Evolutionary conservation across 176 grass and related monocot species (phyloP).

Genomic region (Paspalum notatum): DNA sequence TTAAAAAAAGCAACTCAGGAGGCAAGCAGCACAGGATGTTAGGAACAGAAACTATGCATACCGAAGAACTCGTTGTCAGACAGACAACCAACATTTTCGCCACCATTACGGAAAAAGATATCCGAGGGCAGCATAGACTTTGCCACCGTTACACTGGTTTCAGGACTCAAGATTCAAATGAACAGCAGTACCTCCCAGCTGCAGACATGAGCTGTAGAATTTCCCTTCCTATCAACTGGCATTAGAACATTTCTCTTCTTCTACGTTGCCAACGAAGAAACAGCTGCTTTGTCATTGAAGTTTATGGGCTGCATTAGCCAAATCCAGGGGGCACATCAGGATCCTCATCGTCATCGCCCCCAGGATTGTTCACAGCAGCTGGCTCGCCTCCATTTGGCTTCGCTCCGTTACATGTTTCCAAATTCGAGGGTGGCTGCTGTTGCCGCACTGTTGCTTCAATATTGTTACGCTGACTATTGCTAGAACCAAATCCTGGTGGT

Average conservation of each 20-base stretch:
- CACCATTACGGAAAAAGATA: constrained; percentile 10
- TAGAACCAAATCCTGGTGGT: constrained; percentile 67
- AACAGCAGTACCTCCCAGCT: background rate
- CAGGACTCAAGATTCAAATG: constrained; percentile 13
- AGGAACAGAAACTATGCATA: background rate
- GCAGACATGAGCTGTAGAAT: constrained; percentile 18
- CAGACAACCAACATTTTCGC: background rate
- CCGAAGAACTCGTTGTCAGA: background rate
- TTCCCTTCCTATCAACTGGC: constrained; percentile 9
- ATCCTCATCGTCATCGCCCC: constrained; percentile 50
- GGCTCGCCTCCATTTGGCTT: constrained; percentile 41
- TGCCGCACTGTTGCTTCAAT: background rate
- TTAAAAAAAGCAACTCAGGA: too few relatives aligned
- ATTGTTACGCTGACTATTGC: constrained; percentile 37
- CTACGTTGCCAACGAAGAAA: constrained; percentile 13
- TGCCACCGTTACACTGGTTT: background rate
- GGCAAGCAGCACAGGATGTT: background rate
- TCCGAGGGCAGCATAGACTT: background rate
- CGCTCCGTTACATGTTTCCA: constrained; percentile 23
- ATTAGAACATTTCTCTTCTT: constrained; percentile 9
- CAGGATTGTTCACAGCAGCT: constrained; percentile 4
- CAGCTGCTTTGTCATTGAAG: background rate
- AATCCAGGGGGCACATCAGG: constrained; percentile 75
- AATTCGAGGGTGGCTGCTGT: constrained; percentile 7
- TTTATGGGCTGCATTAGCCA: constrained; percentile 41